Evolutionary conservation across 148 eudicot genomes (phyloP), one percentile per base, ranked within the genome.

Genomic region (Chenopodium formosanum): DNA sequence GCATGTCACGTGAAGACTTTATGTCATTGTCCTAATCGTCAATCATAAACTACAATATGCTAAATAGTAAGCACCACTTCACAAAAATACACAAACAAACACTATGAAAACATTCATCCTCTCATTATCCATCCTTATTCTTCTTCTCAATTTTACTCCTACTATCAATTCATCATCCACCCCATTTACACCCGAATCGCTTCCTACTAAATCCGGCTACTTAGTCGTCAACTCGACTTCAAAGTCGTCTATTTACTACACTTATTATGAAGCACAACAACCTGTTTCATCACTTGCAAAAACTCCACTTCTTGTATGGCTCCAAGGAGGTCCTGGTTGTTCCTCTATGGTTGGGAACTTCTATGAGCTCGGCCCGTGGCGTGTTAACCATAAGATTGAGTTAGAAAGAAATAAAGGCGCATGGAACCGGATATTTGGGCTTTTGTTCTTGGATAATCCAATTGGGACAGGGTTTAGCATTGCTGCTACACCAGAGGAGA

Each of bases 291-390:
- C 89, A 3, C 76, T 88, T 70, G 80, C 86, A 9, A 22, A 87
- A 75, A 91, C 94, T 72, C 95, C 98, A 25, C 89, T 93, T 70
- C 89, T 93, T 74, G 83, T 94, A 47, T 94, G 98, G 98, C 95
- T 95, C 37, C 97, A 95, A 86, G 96, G 97, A 0, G 94, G 97
- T 27, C 98, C 98, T 10, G 98, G 98, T 2, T 94, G 98, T 84
- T 94, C 98, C 27, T 94, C 98, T 82, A 90, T 92, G 97, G 5
- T 81, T 0, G 98, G 89, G 1, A 94, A 94, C 84, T 91, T 89
- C 80, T 91, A 84, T 74, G 98, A 90, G 74, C 89, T 94, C 50
- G 98, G 97, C 7, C 98, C 95, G 0, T 94, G 94, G 94, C 89
- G 84, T 0, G 86, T 90, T 4, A 85, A 76, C 76, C 72, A 81